These are phyloP conservation scores for Trichoderma simmonsii DNA, from an alignment of 2,329 filamentous ascomycete genomes.

Conservation along the genomic window DNA sequence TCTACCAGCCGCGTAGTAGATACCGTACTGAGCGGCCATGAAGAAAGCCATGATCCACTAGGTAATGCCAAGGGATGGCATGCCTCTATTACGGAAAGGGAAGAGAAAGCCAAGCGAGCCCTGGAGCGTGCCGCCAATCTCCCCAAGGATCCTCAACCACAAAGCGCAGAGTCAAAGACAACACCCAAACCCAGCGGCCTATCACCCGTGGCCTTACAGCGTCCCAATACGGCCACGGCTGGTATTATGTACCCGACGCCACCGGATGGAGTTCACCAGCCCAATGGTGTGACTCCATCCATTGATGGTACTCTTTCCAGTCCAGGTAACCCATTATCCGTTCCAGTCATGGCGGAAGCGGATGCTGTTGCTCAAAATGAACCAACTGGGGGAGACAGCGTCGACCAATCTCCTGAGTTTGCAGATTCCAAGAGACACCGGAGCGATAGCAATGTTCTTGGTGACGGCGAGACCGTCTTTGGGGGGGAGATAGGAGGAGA, in stretches of 20 bases:
- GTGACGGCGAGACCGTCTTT: constrained; percentile 59
- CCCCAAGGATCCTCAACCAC: constrained; percentile 43
- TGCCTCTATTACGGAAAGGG: constrained; percentile 41
- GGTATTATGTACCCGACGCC: constrained; percentile 69
- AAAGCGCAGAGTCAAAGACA: constrained; percentile 42
- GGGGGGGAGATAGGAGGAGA: constrained; percentile 67
- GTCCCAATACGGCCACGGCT: constrained; percentile 45
- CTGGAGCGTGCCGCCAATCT: constrained; percentile 46
- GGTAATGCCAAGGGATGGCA: constrained; percentile 50
- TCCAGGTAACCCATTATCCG: constrained; percentile 45
- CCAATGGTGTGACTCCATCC: constrained; percentile 52
- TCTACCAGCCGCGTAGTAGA: constrained; percentile 41
- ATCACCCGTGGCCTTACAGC: constrained; percentile 50
- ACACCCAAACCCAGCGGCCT: constrained; percentile 45
- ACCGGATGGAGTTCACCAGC: constrained; percentile 60
- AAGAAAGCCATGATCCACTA: constrained; percentile 49
- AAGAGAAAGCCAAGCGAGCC: constrained; percentile 48
- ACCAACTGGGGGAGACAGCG: constrained; percentile 23
- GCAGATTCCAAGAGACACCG: constrained; percentile 46
- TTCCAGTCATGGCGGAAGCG: constrained; percentile 30
- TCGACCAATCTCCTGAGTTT: constrained; percentile 32
- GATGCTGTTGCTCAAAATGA: constrained; percentile 26
- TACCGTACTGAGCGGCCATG: constrained; percentile 34
- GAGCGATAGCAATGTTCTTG: constrained; percentile 40
- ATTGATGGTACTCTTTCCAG: constrained; percentile 56